A percentile compares a stretch with the other conserved stretches of the same genome.
Evolutionary conservation across 805 yeast species (phyloP).

Genomic region (Kodamaea leandrae): DNA sequence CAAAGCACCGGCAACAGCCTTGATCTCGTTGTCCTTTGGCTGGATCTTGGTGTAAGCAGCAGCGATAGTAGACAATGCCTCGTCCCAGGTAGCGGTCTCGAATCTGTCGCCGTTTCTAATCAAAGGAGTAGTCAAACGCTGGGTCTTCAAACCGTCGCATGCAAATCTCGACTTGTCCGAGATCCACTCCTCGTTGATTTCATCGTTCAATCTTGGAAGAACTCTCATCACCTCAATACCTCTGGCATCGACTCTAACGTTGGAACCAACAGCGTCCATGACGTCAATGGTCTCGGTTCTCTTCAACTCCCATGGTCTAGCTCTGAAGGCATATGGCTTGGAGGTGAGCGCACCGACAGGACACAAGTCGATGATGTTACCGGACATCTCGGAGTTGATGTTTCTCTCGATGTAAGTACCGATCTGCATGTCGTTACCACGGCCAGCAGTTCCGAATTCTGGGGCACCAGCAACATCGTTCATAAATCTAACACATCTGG

Average conservation of each 20-base stretch:
- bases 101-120: constrained; percentile 67
- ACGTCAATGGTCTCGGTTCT: constrained; percentile 86
- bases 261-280: constrained; percentile 78
- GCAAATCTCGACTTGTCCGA: constrained; percentile 85
- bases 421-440: constrained; percentile 90
- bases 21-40: constrained; percentile 68
- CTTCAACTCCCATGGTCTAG: constrained; percentile 91
- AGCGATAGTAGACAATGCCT: constrained; percentile 69
- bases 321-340: constrained; percentile 88
- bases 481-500: constrained; percentile 85
- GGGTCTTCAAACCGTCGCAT: constrained; percentile 81
- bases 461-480: constrained; percentile 93
- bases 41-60: constrained; percentile 53
- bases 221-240: constrained; percentile 87
- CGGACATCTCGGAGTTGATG: constrained; percentile 79
- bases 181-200: constrained; percentile 88
- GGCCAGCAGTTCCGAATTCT: constrained; percentile 83
- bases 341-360: constrained; percentile 91
- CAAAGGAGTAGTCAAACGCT: constrained; percentile 79
- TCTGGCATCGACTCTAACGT: constrained; percentile 79
- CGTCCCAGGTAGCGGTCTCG: constrained; percentile 82
- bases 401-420: constrained; percentile 87
- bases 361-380: constrained; percentile 83
- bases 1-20: constrained; percentile 80
- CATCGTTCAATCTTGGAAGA: constrained; percentile 81